Conservation (phyloP, 2,329 filamentous ascomycete species). For the Trichoderma atrobrunneum region DNA sequence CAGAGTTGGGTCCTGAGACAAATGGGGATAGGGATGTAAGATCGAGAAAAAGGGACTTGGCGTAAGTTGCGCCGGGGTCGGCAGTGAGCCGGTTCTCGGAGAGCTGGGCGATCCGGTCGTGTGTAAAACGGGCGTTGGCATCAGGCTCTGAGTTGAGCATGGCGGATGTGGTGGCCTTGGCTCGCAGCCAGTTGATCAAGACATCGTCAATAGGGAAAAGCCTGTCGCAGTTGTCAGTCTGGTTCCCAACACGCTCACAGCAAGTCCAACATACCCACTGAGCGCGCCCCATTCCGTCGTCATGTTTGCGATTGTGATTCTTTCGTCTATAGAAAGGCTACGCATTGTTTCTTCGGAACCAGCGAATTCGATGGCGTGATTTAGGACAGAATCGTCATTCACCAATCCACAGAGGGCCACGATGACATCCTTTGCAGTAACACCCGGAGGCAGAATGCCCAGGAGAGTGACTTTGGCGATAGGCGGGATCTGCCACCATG, state of each 20-base stretch:
- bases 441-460: slow-evolving; percentile 49
- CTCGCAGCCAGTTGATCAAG: slow-evolving; percentile 72
- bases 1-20: slow-evolving; percentile 83
- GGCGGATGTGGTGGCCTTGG: slow-evolving; percentile 66
- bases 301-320: background rate
- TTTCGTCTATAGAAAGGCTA: background rate
- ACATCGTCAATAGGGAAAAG: slow-evolving; percentile 60
- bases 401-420: slow-evolving; percentile 75
- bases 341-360: background rate
- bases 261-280: background rate
- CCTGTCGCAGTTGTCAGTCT: slow-evolving; percentile 60
- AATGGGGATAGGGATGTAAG: slow-evolving; percentile 81
- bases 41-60: slow-evolving; percentile 79
- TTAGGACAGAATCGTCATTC: background rate
- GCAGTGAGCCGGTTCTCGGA: slow-evolving; percentile 64
- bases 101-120: slow-evolving; percentile 61
- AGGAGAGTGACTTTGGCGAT: background rate
- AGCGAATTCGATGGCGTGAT: background rate
- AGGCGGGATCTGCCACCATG: background rate
- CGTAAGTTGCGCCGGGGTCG: slow-evolving; percentile 75
- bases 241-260: slow-evolving; percentile 46
- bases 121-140: background rate
- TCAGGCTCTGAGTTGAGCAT: slow-evolving; percentile 35
- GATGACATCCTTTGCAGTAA: slow-evolving; percentile 93
- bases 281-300: background rate